A percentile compares a stretch with the other conserved stretches of the same genome.
Evolutionary conservation across 1,284 basidiomycete species (phyloP).

Genomic region (Fistulinella staudtii): DNA sequence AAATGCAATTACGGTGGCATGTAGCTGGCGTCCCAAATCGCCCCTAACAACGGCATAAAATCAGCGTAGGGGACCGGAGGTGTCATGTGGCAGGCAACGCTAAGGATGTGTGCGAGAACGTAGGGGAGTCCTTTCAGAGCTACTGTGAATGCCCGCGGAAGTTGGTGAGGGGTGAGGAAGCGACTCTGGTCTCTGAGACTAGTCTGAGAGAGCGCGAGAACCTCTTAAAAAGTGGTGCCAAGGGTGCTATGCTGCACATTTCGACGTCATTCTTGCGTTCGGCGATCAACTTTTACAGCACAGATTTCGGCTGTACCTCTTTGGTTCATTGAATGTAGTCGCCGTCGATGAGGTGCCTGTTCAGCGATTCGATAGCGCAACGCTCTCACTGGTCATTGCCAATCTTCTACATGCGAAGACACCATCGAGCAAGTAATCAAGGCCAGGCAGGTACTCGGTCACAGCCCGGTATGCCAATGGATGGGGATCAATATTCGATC

Average conservation of each 20-base stretch:
- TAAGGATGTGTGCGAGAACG: too few species aligned
- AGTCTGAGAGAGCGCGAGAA: too few species aligned
- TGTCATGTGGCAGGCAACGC: too few species aligned
- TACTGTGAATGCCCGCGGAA: too few species aligned
- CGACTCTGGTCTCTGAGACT: too few species aligned
- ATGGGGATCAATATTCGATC: slow-evolving; percentile 95
- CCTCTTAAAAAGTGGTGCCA: too few species aligned
- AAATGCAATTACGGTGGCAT: too few species aligned
- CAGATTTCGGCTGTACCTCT: slow-evolving; percentile 97
- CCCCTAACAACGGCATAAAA: too few species aligned
- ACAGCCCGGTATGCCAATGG: slow-evolving; percentile 95
- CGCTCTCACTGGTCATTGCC: slow-evolving; percentile 76
- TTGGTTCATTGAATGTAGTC: slow-evolving; percentile 92
- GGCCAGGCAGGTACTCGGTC: slow-evolving; percentile 81
- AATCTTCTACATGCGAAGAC: slow-evolving; percentile 84
- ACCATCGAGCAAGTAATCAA: slow-evolving; percentile 95
- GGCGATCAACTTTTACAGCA: slow-evolving; percentile 89
- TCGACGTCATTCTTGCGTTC: slow-evolving; percentile 79
- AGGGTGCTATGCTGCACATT: slow-evolving; percentile 57
- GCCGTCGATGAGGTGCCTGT: slow-evolving; percentile 88
- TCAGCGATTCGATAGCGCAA: slow-evolving; percentile 81
- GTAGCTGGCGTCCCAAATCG: too few species aligned
- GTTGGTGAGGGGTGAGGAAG: too few species aligned
- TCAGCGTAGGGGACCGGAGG: too few species aligned
- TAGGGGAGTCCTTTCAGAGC: too few species aligned